A percentile compares a stretch with the other conserved stretches of the same genome.
These are phyloP conservation scores for Fraxinus anomala DNA, from an alignment of 257 asterid genomes.

Conservation along the genomic window DNA sequence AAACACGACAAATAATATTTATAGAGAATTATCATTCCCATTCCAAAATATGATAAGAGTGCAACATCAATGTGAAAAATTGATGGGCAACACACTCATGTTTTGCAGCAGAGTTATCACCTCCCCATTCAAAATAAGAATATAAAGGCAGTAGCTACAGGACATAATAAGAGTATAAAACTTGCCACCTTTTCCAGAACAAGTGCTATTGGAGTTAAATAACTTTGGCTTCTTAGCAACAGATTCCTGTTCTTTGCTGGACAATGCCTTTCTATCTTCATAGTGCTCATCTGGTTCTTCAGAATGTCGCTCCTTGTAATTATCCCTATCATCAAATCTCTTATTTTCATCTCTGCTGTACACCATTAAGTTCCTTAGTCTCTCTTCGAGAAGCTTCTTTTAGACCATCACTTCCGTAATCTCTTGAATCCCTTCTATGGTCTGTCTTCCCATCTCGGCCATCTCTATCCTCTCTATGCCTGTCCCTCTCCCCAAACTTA, in stretches of 20 bases:
- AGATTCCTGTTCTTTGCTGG: conserved; percentile 46
- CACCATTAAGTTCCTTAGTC: conserved; percentile 40
- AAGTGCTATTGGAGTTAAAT: conserved; percentile 32
- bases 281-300: conserved; percentile 39
- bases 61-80: neutral
- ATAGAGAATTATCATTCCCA: neutral
- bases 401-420: conserved; percentile 39
- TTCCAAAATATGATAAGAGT: conserved; percentile 1
- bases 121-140: conserved; percentile 14
- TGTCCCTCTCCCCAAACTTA: conserved; percentile 25
- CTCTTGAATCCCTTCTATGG: conserved; percentile 38
- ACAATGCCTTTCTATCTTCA: conserved; percentile 36
- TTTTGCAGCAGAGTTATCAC: neutral
- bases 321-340: conserved; percentile 40
- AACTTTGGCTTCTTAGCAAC: conserved; percentile 64
- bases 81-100: neutral
- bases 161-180: neutral
- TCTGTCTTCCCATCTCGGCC: conserved; percentile 52
- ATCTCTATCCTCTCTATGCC: conserved; percentile 48
- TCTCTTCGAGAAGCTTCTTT: conserved; percentile 36
- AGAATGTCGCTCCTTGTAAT: conserved; percentile 39
- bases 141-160: conserved; percentile 3
- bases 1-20: neutral
- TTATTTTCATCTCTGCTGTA: conserved; percentile 46
- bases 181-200: conserved; percentile 50